Conservation (phyloP, 208 protist genomes). For the Trypanosomatidae sp. region DNA sequence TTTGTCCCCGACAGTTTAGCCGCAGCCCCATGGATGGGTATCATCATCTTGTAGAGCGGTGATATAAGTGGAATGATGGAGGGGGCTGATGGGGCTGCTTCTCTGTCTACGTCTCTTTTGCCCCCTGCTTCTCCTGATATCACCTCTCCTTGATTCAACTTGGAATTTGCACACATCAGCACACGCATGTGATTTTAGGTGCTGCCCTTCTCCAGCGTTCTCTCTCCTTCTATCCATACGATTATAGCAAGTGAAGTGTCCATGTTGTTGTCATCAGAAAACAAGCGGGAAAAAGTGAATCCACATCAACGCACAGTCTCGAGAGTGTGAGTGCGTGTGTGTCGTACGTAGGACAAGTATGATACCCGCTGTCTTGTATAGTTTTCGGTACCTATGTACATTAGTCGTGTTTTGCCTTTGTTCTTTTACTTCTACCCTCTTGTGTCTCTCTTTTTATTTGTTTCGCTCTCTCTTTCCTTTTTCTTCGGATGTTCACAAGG, state of each 20-base stretch:
- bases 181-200: conserved; percentile 2
- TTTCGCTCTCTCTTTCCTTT: conserved; percentile 4
- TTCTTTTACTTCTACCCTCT: background rate
- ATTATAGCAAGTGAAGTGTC: background rate
- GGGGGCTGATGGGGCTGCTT: background rate
- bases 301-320: background rate
- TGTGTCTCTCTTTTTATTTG: conserved; percentile 2
- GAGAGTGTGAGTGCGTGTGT: background rate
- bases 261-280: background rate
- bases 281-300: background rate
- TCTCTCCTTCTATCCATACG: background rate
- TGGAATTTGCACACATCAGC: background rate
- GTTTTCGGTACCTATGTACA: conserved; percentile 6
- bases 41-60: conserved; percentile 1
- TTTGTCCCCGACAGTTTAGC: background rate
- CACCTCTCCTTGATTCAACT: background rate
- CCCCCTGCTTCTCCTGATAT: background rate
- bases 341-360: background rate
- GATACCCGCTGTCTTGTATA: background rate
- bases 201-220: background rate
- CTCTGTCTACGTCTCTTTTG: background rate
- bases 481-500: conserved; percentile 1
- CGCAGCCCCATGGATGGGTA: background rate
- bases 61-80: background rate
- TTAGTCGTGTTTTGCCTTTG: background rate